Evolutionary conservation across 2,329 filamentous ascomycete species (phyloP), one percentile per base, ranked within the genome.

Genomic region (Colletotrichum gloeosporioides): DNA sequence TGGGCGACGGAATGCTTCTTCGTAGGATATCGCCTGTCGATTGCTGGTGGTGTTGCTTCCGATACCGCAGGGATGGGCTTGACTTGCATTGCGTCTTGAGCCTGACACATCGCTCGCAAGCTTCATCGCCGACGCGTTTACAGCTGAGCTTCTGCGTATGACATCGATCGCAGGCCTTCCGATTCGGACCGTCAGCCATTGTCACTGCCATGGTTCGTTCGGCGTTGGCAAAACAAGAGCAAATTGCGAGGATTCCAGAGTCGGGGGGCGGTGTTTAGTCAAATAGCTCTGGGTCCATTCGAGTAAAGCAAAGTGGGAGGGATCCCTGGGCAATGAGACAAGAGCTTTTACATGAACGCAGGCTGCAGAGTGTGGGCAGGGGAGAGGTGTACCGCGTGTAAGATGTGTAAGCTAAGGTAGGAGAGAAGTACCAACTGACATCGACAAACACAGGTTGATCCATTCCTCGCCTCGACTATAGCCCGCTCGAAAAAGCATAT

Each of bases 81-180:
- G 84, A 88, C 76, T 83, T 87, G 83, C 87, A 88, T 76, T 85
- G 82, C 6, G 84, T 82, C 65, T 84, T 84, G 73, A 88, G 83
- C 72, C 85, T 83, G 29, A 84, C 77, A 76, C 87, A 89, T 13
- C 87, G 82, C 79, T 88, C 85, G 78, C 87, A 88, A 25, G 84
- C 78, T 64, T 85, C 84, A 68, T 84, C 83, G 73, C 82, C 82
- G 72, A 82, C 79, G 66, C 87, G 84, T 79, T 86, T 88, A 81
- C 87, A 88, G 77, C 84, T 86, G 74, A 89, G 82, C 79, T 88
- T 89, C 79, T 88, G 86, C 22, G 80, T 80, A 78, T 88, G 87
- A 78, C 87, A 89, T 77, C 86, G 85, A 79, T 89, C 87, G 80
- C 87, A 89, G 72, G 87, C 87, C 73, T 86, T 87, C 72, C 87